phyloP scores from a whole-genome alignment of 176 grass and related monocot species.

The Poa pratensis region DNA sequence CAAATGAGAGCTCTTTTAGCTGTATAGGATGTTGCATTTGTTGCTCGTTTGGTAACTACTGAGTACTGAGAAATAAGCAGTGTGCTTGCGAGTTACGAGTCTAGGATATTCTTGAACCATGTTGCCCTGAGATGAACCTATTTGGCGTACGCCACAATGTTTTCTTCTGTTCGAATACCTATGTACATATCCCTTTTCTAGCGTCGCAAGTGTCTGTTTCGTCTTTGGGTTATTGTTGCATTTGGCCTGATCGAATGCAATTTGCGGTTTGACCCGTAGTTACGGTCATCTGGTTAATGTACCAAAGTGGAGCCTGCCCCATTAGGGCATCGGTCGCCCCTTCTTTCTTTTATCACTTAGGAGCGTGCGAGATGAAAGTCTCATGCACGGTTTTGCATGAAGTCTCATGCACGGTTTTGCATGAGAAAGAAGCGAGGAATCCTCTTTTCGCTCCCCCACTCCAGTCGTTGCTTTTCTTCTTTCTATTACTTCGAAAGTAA shows the following conservation, averaged over 20 bases:
- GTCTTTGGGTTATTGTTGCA: neutral
- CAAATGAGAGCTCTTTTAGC: slow-evolving; percentile 12
- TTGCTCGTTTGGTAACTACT: neutral
- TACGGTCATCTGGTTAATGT: no score
- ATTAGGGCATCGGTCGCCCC: no score
- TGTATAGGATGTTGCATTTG: slow-evolving; percentile 12
- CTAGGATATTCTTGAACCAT: slow-evolving; percentile 30
- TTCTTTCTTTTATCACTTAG: no score
- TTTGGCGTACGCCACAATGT: neutral
- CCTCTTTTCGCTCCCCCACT: no score
- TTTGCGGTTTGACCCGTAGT: no score
- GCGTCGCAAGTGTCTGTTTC: neutral
- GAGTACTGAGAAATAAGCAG: slow-evolving; percentile 43
- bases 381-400: no score
- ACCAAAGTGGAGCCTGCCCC: no score
- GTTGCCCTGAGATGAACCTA: neutral
- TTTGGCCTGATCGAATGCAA: neutral
- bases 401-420: no score
- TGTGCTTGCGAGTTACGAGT: slow-evolving; percentile 32
- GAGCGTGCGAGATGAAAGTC: no score
- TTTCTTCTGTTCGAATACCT: neutral
- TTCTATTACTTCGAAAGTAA: no score
- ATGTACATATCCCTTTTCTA: slow-evolving; percentile 31
- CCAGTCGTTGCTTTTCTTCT: no score
- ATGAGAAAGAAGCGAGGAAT: no score